Base-by-base conservation (phyloP, 75 land plant species). In the Selaginella moellendorffii region DNA sequence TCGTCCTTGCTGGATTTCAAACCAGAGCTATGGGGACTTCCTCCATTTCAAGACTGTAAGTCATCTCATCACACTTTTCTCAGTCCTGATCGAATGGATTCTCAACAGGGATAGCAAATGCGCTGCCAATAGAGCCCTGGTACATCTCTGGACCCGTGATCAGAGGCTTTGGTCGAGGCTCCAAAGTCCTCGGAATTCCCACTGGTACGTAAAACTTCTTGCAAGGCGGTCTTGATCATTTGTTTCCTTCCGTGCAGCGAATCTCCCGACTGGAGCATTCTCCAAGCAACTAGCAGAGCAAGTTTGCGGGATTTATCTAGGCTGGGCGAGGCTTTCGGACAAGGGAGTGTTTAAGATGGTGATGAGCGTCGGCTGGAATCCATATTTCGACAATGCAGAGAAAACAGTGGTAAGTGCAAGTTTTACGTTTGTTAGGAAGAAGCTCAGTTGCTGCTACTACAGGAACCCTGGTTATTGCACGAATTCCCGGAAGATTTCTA, bases 341-440 rank as follows among this genome's bases (percentile, higher is more conserved):
- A 69, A 71, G 19, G n/a, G n/a, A n/a, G 78, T 95, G 21, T 95
- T 74, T 68, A 89, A 89, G 74, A 95, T 90, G 90, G 99, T 95
- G 27, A 89, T 90, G 96, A 95, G 91, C 62, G 78, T 95, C 54
- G 99, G 99, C 17, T 95, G 99, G 99, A 95, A 90, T 36, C 99
- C 99, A 2, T 95, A 79, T 62, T 95, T 90, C 59, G 68, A 82
- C 69, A 95, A 95, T 56, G 18, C 80, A 8, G 85, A 95, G 90
- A n/a, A 95, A 67, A 89, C 98, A 24, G 82, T 93, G 56, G 98
- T 85, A 61, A 80, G 98, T n/a, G n/a, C 77, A 22, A 24, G 12
- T 1, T 30, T 28, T 2, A 23, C 56, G 27, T 56, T 2, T n/a
- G n/a, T n/a, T n/a, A n/a, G n/a, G n/a, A n/a, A n/a, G n/a, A n/a